Evolutionary conservation across 352 stramenopile species (phyloP), one percentile per base, ranked within the genome.

Genomic region (Pilasporangium apinafurcum): DNA sequence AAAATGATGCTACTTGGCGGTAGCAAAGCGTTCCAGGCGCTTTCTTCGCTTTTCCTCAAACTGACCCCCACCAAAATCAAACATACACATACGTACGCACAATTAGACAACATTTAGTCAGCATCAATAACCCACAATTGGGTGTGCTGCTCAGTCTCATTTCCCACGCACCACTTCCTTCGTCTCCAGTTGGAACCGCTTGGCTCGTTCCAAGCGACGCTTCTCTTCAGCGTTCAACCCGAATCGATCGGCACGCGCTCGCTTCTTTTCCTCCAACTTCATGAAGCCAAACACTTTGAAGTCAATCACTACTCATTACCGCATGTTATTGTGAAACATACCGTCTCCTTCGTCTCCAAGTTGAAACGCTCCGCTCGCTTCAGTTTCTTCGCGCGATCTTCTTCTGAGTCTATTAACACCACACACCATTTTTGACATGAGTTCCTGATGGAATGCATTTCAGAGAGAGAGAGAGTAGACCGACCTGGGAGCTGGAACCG

Each of bases 181-280:
- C 2, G 74, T 92, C 60, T 92, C 79, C 14, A 94, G 59, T 12
- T 77, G 74, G 46, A 94, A 94, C 43, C 82, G 79, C 59, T 91
- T 86, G 32, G 82, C 82, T 21, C 82, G 82, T 22, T 94, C 74
- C 38, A 94, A 58, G 44, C 78, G 79, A 37, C 73, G 70, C 47
- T 92, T 90, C 38, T 80, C 62, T 44, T 94, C 79, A 16, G 59
- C 79, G 30, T 91, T 94, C 22, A 94, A 51, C 8, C 82, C 82
- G 40, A 94, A 94, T 44, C 82, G 76, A 35, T 92, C 77, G 4
- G 76, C 77, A 8, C 82, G 79, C 27, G 73, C 77, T 21, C 70
- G 54, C 50, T 92, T 92, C 61, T 92, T 92, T 51, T 81, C 65
- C n/a, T 86, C 69, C 50, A 94, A 47, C 82, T 93, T 37, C 18